A percentile compares a stretch with the other conserved stretches of the same genome.
Conservation (phyloP, 176 grass and related monocot genomes). For the Avena sativa region DNA sequence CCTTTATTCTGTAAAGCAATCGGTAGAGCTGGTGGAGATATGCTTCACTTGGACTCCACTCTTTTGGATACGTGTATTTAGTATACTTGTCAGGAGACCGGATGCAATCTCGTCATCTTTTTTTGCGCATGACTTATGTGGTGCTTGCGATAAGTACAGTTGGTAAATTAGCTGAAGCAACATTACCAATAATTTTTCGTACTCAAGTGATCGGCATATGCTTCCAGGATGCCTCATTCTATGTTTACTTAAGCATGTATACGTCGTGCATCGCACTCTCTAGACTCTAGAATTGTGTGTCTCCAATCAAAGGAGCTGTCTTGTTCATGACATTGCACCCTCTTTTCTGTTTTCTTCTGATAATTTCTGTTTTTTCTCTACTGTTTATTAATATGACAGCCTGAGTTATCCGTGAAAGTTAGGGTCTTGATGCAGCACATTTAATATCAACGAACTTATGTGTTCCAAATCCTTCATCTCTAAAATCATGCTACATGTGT, state of each 20-base stretch:
- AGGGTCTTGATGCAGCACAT: slow-evolving; percentile 15
- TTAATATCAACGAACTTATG: slow-evolving; percentile 22
- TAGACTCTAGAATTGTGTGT: slow-evolving; percentile 27
- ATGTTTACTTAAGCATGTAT: slow-evolving; percentile 32
- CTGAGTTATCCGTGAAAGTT: slow-evolving; percentile 18
- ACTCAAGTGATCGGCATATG: slow-evolving; percentile 41
- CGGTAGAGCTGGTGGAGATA: slow-evolving; percentile 23
- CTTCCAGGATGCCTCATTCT: slow-evolving; percentile 35
- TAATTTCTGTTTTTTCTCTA: slow-evolving; percentile 24
- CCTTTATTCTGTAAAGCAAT: slow-evolving; percentile 47
- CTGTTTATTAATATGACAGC: slow-evolving; percentile 37
- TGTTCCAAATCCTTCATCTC: not conserved
- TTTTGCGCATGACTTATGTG: slow-evolving; percentile 11
- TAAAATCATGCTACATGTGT: not conserved
- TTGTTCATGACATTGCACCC: slow-evolving; percentile 22
- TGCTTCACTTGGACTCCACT: slow-evolving; percentile 52
- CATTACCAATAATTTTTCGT: slow-evolving; percentile 5
- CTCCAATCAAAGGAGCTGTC: slow-evolving; percentile 41
- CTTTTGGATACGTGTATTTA: slow-evolving; percentile 34
- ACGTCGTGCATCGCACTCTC: not conserved
- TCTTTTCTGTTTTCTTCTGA: slow-evolving; percentile 37
- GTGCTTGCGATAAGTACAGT: slow-evolving; percentile 27
- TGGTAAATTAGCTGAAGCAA: slow-evolving; percentile 24
- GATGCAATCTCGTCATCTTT: slow-evolving; percentile 13
- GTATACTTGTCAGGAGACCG: slow-evolving; percentile 26